Evolutionary conservation across 441 rosid genomes (phyloP).

Genomic region (Syzygium syzygioides): DNA sequence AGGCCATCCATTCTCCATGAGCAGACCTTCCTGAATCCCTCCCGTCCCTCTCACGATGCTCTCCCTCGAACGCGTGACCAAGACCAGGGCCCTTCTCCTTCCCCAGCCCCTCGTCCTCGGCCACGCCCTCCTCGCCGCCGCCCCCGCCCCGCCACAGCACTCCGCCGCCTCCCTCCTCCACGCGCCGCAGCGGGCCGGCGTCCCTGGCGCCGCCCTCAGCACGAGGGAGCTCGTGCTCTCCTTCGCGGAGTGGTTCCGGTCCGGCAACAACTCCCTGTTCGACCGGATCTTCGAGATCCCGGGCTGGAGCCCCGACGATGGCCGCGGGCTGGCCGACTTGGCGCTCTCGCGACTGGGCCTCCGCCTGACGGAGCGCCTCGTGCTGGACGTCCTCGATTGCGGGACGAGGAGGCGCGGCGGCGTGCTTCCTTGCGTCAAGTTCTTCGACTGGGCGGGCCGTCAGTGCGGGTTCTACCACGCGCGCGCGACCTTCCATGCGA

Average conservation of each 20-base stretch:
- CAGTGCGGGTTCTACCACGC: slow-evolving; percentile 58
- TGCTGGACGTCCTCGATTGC: slow-evolving; percentile 49
- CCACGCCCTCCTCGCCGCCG: not conserved
- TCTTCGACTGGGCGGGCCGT: slow-evolving; percentile 96
- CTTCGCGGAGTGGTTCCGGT: slow-evolving; percentile 51
- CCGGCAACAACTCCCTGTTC: slow-evolving; percentile 14
- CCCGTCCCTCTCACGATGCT: not conserved
- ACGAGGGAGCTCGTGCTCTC: slow-evolving; percentile 30
- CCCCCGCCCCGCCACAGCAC: not conserved
- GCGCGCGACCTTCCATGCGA: slow-evolving; percentile 51
- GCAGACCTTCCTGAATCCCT: not conserved
- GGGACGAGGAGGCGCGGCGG: slow-evolving; percentile 22
- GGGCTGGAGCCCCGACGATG: slow-evolving; percentile 16
- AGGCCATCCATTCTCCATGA: not conserved
- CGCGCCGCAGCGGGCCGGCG: not conserved
- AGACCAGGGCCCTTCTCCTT: slow-evolving; percentile 3
- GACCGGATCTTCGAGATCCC: slow-evolving; percentile 46
- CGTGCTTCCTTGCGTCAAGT: slow-evolving; percentile 65
- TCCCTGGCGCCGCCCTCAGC: not conserved
- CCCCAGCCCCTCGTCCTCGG: not conserved
- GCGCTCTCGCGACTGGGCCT: slow-evolving; percentile 40
- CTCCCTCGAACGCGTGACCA: slow-evolving; percentile 6
- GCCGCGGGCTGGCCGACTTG: slow-evolving; percentile 20
- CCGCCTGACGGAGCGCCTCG: slow-evolving; percentile 43
- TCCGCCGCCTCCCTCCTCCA: not conserved